Percentiles rank a stretch among this genome's conserved stretches.
phyloP scores from a whole-genome alignment of 768 basidiomycete genomes.

The Lactarius indigo region DNA sequence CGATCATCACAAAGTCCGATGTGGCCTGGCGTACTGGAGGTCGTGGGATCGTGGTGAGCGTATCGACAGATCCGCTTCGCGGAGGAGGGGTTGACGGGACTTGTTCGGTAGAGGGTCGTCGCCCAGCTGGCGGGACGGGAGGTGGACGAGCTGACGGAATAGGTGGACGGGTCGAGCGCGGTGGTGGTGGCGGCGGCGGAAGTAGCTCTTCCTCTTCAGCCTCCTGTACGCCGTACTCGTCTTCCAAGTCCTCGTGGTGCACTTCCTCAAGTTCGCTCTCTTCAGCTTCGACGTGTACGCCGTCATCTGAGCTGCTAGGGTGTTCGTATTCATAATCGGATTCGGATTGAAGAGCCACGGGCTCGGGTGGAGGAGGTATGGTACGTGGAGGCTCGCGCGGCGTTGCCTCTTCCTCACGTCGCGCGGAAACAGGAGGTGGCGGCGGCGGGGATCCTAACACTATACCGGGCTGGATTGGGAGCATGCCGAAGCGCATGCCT shows the following conservation, averaged over 20 bases:
- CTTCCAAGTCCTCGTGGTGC: constrained; percentile 48
- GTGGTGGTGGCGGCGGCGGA: constrained; percentile 50
- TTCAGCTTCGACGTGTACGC: constrained; percentile 62
- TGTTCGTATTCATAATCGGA: constrained; percentile 44
- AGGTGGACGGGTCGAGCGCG: constrained; percentile 28
- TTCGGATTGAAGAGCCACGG: constrained; percentile 36
- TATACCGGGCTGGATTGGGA: constrained; percentile 33
- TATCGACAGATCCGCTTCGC: constrained; percentile 21
- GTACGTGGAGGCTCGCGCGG: constrained; percentile 32
- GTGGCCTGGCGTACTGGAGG: constrained; percentile 32
- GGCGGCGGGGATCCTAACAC: constrained; percentile 22
- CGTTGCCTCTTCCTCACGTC: constrained; percentile 24
- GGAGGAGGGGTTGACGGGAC: constrained; percentile 11
- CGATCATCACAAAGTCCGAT: constrained; percentile 36
- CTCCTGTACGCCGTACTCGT: constrained; percentile 24
- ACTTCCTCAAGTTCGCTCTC: constrained; percentile 74
- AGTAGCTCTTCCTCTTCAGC: constrained; percentile 43
- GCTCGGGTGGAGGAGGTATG: constrained; percentile 33
- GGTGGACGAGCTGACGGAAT: constrained; percentile 27
- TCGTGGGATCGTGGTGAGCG: constrained; percentile 26
- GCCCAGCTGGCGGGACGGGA: constrained; percentile 7
- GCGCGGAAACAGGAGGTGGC: constrained; percentile 3
- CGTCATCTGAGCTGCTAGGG: constrained; percentile 49
- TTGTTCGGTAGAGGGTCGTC: constrained; percentile 7
- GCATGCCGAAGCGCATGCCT: constrained; percentile 55